Conservation (phyloP, 2,329 filamentous ascomycete genomes). For the Cladorrhinum sp. region DNA sequence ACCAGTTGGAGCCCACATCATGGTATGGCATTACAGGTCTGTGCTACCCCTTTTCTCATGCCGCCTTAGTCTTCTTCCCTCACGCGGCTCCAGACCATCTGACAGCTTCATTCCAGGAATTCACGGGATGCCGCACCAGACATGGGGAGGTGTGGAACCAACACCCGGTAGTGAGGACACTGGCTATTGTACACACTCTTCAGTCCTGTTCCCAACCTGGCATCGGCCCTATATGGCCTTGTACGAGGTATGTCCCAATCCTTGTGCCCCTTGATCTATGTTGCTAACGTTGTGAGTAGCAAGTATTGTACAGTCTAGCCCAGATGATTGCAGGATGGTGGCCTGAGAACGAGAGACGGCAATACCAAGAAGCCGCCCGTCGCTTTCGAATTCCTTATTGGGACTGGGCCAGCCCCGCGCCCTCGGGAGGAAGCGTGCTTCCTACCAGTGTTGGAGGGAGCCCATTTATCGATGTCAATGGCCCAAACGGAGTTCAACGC, state of each 20-base stretch:
- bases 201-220: conserved; percentile 75
- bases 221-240: conserved; percentile 74
- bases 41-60: conserved; percentile 5
- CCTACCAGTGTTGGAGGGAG: conserved; percentile 46
- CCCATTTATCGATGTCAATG: conserved; percentile 46
- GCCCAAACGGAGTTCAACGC: conserved; percentile 52
- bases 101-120: conserved; percentile 53
- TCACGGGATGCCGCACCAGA: conserved; percentile 67
- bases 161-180: conserved; percentile 50
- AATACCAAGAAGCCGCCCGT: conserved; percentile 50
- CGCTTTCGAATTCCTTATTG: conserved; percentile 57
- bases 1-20: conserved; percentile 62
- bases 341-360: conserved; percentile 43
- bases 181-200: conserved; percentile 76
- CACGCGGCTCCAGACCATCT: not conserved
- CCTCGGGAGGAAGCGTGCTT: conserved; percentile 46
- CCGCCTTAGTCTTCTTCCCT: not conserved
- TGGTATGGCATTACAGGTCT: conserved; percentile 76
- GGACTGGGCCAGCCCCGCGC: conserved; percentile 54
- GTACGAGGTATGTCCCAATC: conserved; percentile 47
- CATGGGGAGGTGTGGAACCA: conserved; percentile 52
- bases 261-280: not conserved
- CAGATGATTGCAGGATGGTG: conserved; percentile 47
- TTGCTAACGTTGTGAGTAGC: conserved; percentile 29
- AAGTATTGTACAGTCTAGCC: conserved; percentile 37